These are phyloP conservation scores for Ormosia emarginata DNA, from an alignment of 306 rosid species.

Conservation along the genomic window DNA sequence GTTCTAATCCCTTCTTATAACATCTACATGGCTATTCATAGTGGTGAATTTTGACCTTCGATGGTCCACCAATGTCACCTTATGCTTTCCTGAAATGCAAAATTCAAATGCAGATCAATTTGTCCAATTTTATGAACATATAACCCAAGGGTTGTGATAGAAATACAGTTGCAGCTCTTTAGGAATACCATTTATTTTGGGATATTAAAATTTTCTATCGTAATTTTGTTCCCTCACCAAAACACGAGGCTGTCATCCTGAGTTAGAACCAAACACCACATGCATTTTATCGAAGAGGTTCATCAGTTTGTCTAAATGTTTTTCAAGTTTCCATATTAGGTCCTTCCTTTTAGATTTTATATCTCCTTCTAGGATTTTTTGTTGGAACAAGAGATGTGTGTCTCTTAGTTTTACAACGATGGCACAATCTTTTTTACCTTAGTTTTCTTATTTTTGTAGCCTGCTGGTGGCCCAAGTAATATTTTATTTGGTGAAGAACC, in stretches of 20 bases:
- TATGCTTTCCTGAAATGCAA: neutral
- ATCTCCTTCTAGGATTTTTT: neutral
- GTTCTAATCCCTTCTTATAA: neutral
- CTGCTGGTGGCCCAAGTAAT: constrained; percentile 75
- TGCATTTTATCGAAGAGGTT: neutral
- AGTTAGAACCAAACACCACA: neutral
- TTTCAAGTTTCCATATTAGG: neutral
- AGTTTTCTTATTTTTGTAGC: constrained; percentile 33
- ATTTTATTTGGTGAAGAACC: constrained; percentile 61
- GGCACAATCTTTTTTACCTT: neutral
- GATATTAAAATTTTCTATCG: neutral
- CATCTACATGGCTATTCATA: neutral
- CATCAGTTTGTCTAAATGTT: neutral
- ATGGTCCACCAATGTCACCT: neutral
- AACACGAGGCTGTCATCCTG: neutral
- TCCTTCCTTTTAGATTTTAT: neutral
- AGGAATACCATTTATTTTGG: neutral
- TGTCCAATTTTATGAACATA: neutral
- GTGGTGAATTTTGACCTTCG: neutral
- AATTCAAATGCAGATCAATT: neutral
- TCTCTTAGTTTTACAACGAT: neutral
- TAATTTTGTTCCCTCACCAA: neutral
- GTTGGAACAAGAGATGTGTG: neutral
- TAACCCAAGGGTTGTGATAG: neutral
- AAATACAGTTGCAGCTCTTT: neutral